Conservation (phyloP, 2,329 filamentous ascomycete species). For the Ceratocystis lukuohia region DNA sequence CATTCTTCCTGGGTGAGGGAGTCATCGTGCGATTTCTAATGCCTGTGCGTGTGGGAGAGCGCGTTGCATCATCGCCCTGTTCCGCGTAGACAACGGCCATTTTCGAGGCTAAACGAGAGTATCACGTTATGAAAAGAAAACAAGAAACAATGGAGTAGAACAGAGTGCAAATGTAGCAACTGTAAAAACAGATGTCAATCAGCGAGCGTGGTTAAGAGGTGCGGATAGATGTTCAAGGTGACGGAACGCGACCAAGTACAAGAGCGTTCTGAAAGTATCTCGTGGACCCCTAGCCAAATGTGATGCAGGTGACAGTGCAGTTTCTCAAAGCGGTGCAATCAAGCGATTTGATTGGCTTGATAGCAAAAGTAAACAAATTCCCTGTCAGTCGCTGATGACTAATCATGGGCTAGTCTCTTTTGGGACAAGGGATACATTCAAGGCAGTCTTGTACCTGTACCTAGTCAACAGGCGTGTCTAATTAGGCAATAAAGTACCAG, state of each 20-base stretch:
- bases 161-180: background rate
- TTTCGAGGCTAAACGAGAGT: conserved; percentile 15
- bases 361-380: conserved; percentile 14
- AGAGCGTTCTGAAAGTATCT: background rate
- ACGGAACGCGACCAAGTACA: background rate
- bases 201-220: background rate
- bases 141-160: background rate
- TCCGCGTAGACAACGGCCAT: conserved; percentile 37
- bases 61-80: conserved; percentile 22
- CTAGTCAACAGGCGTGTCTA: background rate
- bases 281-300: background rate
- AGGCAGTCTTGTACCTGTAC: background rate
- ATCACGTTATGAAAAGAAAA: background rate
- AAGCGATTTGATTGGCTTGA: conserved; percentile 14
- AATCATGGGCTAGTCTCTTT: background rate
- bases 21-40: conserved; percentile 27
- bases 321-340: conserved; percentile 12
- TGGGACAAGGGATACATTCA: background rate
- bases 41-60: conserved; percentile 26
- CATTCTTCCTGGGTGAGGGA: conserved; percentile 27
- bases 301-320: conserved; percentile 14
- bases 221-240: background rate
- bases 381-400: background rate
- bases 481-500: background rate
- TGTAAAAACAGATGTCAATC: background rate